phyloP scores from a whole-genome alignment of 2,329 filamentous ascomycete genomes.

The Arthrobotrys conoides region DNA sequence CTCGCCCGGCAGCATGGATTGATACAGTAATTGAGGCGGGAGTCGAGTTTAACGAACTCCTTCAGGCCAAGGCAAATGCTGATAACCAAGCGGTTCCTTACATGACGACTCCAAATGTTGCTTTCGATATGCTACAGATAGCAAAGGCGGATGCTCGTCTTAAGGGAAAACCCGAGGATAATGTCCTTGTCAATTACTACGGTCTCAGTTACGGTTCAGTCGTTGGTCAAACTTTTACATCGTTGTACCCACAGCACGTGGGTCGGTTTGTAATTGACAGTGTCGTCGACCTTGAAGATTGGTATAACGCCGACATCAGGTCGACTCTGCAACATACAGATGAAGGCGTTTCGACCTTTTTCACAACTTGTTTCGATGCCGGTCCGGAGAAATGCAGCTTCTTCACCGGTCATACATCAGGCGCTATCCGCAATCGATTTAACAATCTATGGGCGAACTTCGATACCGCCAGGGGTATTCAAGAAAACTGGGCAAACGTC shows the following conservation, averaged over 20 bases:
- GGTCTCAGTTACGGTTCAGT: constrained; percentile 71
- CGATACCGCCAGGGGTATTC: constrained; percentile 54
- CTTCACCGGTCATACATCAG: constrained; percentile 65
- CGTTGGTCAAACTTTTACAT: constrained; percentile 67
- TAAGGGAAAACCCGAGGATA: constrained; percentile 34
- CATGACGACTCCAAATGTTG: constrained; percentile 44
- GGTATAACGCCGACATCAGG: constrained; percentile 64
- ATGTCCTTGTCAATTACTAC: constrained; percentile 67
- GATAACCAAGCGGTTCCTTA: constrained; percentile 49
- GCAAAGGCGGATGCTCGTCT: constrained; percentile 53
- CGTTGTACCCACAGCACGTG: constrained; percentile 67
- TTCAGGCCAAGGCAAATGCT: constrained; percentile 33
- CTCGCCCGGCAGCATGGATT: constrained; percentile 47
- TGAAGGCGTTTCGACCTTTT: constrained; percentile 68
- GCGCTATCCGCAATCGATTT: constrained; percentile 66
- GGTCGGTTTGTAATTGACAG: constrained; percentile 69
- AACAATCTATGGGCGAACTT: constrained; percentile 61
- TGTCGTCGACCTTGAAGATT: constrained; percentile 68
- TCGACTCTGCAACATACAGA: constrained; percentile 69
- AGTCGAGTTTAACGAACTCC: constrained; percentile 18
- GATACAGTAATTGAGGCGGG: constrained; percentile 8
- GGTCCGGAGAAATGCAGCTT: constrained; percentile 68
- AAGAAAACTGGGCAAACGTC: constrained; percentile 61
- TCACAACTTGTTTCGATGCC: constrained; percentile 68
- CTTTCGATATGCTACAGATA: constrained; percentile 55